Percentiles rank a stretch among this genome's conserved stretches.
Conservation (phyloP, 345 rosid genomes). For the Combretum micranthum region DNA sequence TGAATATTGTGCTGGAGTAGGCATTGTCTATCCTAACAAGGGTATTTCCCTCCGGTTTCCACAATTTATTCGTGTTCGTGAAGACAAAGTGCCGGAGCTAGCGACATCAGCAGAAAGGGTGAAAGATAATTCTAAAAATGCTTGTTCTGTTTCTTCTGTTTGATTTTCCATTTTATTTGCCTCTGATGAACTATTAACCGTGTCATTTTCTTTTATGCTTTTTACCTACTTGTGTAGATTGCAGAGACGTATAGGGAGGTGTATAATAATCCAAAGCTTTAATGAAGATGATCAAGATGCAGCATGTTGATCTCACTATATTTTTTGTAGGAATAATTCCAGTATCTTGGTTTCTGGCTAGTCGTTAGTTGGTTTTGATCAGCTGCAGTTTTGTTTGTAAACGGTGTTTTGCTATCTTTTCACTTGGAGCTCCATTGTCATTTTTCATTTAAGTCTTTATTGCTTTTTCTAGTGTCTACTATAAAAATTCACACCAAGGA, state of each 20-base stretch:
- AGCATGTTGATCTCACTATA: background rate
- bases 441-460: too few relatives aligned
- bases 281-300: constrained; percentile 59
- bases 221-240: constrained; percentile 40
- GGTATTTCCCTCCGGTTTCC: constrained; percentile 92
- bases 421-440: too few relatives aligned
- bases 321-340: too few relatives aligned
- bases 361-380: too few relatives aligned
- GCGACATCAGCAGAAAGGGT: constrained; percentile 89
- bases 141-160: background rate
- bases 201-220: background rate
- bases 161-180: background rate
- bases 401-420: too few relatives aligned
- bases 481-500: too few relatives aligned
- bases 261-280: constrained; percentile 39
- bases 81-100: constrained; percentile 77
- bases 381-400: too few relatives aligned
- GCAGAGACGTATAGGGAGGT: constrained; percentile 80
- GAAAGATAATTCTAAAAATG: constrained; percentile 8
- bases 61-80: constrained; percentile 68
- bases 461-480: too few relatives aligned
- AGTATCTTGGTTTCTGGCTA: too few relatives aligned
- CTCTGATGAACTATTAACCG: background rate
- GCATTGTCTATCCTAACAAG: constrained; percentile 74
- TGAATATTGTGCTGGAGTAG: constrained; percentile 81